Conservation (phyloP, 2,329 filamentous ascomycete genomes). For the Teratosphaeria nubilosa region DNA sequence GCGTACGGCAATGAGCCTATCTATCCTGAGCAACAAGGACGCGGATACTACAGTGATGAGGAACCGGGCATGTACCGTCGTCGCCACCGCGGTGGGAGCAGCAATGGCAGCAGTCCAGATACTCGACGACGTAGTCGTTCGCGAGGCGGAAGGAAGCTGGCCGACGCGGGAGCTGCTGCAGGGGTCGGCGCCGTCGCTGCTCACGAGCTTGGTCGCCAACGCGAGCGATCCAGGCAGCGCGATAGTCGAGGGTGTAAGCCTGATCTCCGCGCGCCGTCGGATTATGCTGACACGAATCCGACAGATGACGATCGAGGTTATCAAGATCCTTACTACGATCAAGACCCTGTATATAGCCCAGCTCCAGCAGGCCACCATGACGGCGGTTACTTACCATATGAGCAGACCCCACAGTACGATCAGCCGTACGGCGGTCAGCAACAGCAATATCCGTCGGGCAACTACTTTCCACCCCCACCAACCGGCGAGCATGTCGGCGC, state of each 20-base stretch:
- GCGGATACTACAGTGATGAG: constrained; percentile 28
- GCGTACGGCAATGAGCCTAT: constrained; percentile 56
- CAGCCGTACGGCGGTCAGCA: constrained; percentile 10
- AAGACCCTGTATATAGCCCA: constrained; percentile 19
- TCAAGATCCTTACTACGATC: constrained; percentile 17
- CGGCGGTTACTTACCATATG: constrained; percentile 14
- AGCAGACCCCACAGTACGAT: constrained; percentile 21
- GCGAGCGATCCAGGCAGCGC: constrained; percentile 42
- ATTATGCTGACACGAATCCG: not conserved
- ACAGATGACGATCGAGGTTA: constrained; percentile 12
- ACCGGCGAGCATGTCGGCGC: constrained; percentile 11
- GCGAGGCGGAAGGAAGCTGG: constrained; percentile 37
- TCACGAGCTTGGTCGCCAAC: constrained; percentile 43
- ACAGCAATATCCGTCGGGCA: constrained; percentile 32
- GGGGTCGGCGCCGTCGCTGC: constrained; percentile 45
- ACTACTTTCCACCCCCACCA: constrained; percentile 41
- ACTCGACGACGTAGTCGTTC: constrained; percentile 22
- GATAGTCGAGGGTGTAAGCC: constrained; percentile 7
- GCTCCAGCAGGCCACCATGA: constrained; percentile 26
- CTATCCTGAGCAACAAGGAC: constrained; percentile 40
- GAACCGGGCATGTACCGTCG: constrained; percentile 33
- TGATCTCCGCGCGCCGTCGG: not conserved
- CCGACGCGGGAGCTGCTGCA: constrained; percentile 47
- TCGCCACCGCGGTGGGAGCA: constrained; percentile 34
- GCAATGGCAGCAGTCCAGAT: constrained; percentile 31